A percentile compares a stretch with the other conserved stretches of the same genome.
Conservation (phyloP, 1,284 basidiomycete genomes). For the Schizophyllum amplum region DNA sequence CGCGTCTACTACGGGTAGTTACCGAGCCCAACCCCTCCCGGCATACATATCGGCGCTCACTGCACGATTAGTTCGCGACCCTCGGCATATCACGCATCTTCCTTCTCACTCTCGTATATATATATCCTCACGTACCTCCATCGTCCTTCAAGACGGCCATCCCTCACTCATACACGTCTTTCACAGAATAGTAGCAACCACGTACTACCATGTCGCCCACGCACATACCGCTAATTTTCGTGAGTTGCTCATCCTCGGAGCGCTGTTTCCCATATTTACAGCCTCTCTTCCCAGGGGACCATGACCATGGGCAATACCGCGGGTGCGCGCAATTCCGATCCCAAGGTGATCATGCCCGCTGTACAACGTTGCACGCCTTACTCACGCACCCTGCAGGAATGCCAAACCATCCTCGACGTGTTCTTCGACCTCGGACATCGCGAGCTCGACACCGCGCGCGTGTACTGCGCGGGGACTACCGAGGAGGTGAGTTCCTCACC, state of each 20-base stretch:
- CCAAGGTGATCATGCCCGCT: slow-evolving; percentile 7
- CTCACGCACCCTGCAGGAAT: slow-evolving; percentile 16
- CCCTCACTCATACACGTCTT: too few species aligned
- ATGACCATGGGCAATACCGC: slow-evolving; percentile 41
- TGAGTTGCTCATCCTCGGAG: slow-evolving; percentile 12
- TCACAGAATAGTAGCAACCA: too few species aligned
- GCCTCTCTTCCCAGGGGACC: slow-evolving; percentile 32
- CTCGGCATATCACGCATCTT: too few species aligned
- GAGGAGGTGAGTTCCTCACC: slow-evolving; percentile 38
- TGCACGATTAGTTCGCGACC: too few species aligned
- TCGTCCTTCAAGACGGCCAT: too few species aligned
- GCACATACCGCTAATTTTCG: slow-evolving; percentile 31
- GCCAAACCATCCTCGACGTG: slow-evolving; percentile 37
- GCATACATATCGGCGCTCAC: too few species aligned
- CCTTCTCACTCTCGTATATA: too few species aligned
- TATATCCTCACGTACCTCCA: too few species aligned
- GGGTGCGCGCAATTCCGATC: slow-evolving; percentile 30
- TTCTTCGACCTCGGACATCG: slow-evolving; percentile 35
- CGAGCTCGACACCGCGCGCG: slow-evolving; percentile 43
- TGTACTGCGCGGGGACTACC: slow-evolving; percentile 44
- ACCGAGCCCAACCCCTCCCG: too few species aligned
- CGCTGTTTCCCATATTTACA: slow-evolving; percentile 2
- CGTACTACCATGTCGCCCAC: slow-evolving; percentile 11
- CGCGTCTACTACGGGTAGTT: too few species aligned
- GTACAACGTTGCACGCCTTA: background rate